These are phyloP conservation scores for Thelonectria blattea DNA, from an alignment of 2,329 filamentous ascomycete genomes.

Conservation along the genomic window DNA sequence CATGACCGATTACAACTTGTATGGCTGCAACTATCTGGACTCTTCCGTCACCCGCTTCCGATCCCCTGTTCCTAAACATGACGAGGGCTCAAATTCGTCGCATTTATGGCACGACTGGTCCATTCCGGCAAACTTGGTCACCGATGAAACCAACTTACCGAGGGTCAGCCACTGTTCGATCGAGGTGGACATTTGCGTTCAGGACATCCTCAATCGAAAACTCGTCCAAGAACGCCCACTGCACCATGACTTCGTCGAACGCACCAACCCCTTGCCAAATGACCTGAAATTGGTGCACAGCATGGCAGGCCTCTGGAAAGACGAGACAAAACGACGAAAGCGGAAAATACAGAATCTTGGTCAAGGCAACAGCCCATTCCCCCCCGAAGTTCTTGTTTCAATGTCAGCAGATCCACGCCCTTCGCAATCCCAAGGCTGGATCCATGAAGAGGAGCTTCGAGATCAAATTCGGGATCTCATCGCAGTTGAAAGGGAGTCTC, in stretches of 20 bases:
- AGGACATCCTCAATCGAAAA: conserved; percentile 84
- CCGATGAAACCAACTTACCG: conserved; percentile 68
- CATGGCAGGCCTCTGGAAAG: conserved; percentile 91
- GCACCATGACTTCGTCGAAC: conserved; percentile 87
- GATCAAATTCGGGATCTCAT: conserved; percentile 69
- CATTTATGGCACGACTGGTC: conserved; percentile 84
- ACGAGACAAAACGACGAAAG: conserved; percentile 83
- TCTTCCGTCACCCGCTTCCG: conserved; percentile 75
- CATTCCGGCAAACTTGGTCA: conserved; percentile 57
- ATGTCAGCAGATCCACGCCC: conserved; percentile 86
- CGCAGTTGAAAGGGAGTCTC: conserved; percentile 62
- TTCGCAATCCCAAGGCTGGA: conserved; percentile 79
- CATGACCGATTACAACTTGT: conserved; percentile 98
- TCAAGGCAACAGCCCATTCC: conserved; percentile 76
- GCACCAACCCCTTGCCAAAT: conserved; percentile 63
- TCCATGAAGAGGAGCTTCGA: conserved; percentile 86
- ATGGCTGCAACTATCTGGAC: conserved; percentile 88
- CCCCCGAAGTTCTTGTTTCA: conserved; percentile 79
- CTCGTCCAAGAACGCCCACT: conserved; percentile 77
- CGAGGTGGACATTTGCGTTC: conserved; percentile 87
- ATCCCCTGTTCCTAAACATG: conserved; percentile 72
- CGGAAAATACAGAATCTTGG: conserved; percentile 69
- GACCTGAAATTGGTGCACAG: conserved; percentile 89
- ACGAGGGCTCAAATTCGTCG: conserved; percentile 62
- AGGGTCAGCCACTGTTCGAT: conserved; percentile 86